phyloP scores from a whole-genome alignment of 345 rosid genomes.

The Noccaea bulbosa region DNA sequence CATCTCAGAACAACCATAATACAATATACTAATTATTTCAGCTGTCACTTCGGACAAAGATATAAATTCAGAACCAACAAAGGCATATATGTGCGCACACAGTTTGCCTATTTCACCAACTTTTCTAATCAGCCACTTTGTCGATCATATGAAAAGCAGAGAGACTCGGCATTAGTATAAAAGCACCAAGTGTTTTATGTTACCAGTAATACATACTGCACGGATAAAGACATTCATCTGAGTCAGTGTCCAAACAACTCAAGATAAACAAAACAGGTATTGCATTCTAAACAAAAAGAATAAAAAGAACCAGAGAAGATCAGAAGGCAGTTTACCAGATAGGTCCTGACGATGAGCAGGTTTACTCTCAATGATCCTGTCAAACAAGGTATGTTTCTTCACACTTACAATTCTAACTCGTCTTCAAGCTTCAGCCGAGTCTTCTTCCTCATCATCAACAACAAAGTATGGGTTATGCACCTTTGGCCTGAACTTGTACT shows the following conservation, averaged over 20 bases:
- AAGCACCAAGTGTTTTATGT: constrained; percentile 31
- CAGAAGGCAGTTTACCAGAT: constrained; percentile 31
- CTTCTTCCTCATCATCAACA: constrained; percentile 96
- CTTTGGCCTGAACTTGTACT: constrained; percentile 87
- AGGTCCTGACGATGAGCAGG: constrained; percentile 20
- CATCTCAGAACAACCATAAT: constrained; percentile 18
- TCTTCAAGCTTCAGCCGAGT: constrained; percentile 85
- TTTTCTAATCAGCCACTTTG: constrained; percentile 12
- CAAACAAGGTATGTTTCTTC: constrained; percentile 9
- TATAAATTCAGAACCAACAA: constrained; percentile 19
- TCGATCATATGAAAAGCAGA: constrained; percentile 10
- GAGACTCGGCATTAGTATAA: constrained; percentile 15
- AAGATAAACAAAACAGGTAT: constrained; percentile 32
- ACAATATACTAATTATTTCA: not conserved
- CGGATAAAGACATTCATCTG: constrained; percentile 24
- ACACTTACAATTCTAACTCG: constrained; percentile 78
- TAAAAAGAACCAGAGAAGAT: constrained; percentile 25
- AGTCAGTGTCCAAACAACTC: constrained; percentile 33
- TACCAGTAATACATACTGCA: constrained; percentile 40
- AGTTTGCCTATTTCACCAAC: constrained; percentile 8
- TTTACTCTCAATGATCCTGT: constrained; percentile 21
- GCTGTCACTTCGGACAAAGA: constrained; percentile 2
- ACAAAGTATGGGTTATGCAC: constrained; percentile 93
- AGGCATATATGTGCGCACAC: not conserved
- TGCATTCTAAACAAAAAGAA: constrained; percentile 34